Percentiles rank a stretch among this genome's conserved stretches.
phyloP scores from a whole-genome alignment of 2,329 filamentous ascomycete genomes.

The Pyrenochaeta sp. region DNA sequence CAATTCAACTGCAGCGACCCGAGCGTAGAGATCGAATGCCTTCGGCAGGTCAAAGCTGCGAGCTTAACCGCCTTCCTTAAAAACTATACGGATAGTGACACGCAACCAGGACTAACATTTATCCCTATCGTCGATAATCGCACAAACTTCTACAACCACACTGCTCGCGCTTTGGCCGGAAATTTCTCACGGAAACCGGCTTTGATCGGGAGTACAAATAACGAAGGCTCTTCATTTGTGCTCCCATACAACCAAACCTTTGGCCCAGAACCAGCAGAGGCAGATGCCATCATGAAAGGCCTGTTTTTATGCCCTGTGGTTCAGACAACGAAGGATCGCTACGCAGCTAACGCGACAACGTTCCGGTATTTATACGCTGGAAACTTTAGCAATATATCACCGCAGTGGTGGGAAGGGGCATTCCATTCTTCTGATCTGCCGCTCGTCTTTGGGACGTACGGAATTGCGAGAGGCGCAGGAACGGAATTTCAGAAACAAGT shows the following conservation, averaged over 20 bases:
- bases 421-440: slow-evolving; percentile 30
- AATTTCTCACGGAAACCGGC: slow-evolving; percentile 18
- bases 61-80: slow-evolving; percentile 43
- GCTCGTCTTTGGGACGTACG: slow-evolving; percentile 30
- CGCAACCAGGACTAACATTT: slow-evolving; percentile 32
- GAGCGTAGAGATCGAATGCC: slow-evolving; percentile 43
- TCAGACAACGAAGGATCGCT: slow-evolving; percentile 17
- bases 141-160: slow-evolving; percentile 30
- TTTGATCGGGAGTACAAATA: slow-evolving; percentile 19
- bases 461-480: slow-evolving; percentile 9
- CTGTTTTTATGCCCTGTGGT: slow-evolving; percentile 19
- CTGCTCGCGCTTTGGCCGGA: slow-evolving; percentile 14
- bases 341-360: slow-evolving; percentile 11
- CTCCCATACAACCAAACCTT: slow-evolving; percentile 10
- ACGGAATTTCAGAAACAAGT: slow-evolving; percentile 36
- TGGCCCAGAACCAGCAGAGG: slow-evolving; percentile 7
- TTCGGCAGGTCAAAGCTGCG: slow-evolving; percentile 38
- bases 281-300: background rate
- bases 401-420: slow-evolving; percentile 18
- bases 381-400: slow-evolving; percentile 17
- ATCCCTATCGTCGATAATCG: slow-evolving; percentile 25
- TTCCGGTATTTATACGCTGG: slow-evolving; percentile 22
- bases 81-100: slow-evolving; percentile 32
- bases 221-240: slow-evolving; percentile 21
- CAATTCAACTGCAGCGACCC: slow-evolving; percentile 16